These are phyloP conservation scores for Colletotrichum chrysophilum DNA, from an alignment of 2,329 filamentous ascomycete species.

Conservation along the genomic window DNA sequence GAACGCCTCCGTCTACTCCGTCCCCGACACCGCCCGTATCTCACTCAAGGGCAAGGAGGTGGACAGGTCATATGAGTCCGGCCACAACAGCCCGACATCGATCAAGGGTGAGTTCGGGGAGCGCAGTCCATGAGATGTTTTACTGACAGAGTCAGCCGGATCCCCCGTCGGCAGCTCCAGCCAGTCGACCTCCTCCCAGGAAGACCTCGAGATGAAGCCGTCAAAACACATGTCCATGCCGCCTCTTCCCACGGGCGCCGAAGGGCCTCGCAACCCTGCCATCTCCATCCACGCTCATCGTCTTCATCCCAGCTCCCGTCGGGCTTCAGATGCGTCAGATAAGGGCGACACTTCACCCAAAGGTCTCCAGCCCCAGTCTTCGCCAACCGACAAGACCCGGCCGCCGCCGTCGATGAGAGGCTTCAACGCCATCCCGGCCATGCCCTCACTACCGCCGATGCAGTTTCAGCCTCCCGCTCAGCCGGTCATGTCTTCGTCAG, in stretches of 20 bases:
- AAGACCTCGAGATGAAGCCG: conserved; percentile 44
- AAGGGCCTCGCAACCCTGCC: neutral
- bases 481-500: conserved; percentile 11
- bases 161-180: conserved; percentile 40
- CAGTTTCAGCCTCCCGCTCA: neutral
- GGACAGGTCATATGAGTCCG: conserved; percentile 35
- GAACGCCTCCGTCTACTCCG: conserved; percentile 34
- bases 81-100: conserved; percentile 39
- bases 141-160: neutral
- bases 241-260: neutral
- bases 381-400: conserved; percentile 6
- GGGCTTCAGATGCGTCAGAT: conserved; percentile 34
- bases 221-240: conserved; percentile 22
- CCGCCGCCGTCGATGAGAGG: conserved; percentile 35
- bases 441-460: conserved; percentile 5
- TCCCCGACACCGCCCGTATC: conserved; percentile 27
- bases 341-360: conserved; percentile 10
- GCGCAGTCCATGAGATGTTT: neutral
- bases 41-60: conserved; percentile 51
- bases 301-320: conserved; percentile 32
- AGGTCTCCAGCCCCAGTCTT: neutral
- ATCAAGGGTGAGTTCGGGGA: conserved; percentile 36
- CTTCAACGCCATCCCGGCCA: conserved; percentile 28
- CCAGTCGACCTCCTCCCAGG: conserved; percentile 43
- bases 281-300: conserved; percentile 16